Conservation (phyloP, 257 asterid species). For the Anisodus tanguticus region DNA sequence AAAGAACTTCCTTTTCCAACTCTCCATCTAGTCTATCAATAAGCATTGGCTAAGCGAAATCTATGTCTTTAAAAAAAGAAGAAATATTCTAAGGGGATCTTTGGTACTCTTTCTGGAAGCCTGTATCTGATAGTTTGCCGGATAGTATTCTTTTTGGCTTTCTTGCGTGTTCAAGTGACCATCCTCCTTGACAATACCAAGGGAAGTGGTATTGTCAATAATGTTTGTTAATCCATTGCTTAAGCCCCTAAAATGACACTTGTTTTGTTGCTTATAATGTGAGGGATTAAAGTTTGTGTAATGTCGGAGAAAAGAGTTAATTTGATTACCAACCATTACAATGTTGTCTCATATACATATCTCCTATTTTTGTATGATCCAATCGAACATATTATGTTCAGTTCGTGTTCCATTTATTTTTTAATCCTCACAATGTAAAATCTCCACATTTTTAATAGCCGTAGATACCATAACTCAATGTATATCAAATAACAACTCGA, state of each 20-base stretch:
- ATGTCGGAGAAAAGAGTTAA: slow-evolving; percentile 1
- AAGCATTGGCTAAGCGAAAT: no score
- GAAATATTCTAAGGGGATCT: background rate
- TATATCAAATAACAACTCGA: background rate
- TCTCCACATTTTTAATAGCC: background rate
- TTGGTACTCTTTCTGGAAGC: background rate
- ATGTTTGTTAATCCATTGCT: slow-evolving; percentile 11
- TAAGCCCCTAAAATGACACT: background rate
- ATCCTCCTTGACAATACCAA: background rate
- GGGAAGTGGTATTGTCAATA: background rate
- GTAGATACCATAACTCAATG: background rate
- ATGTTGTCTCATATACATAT: background rate
- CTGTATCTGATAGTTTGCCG: background rate
- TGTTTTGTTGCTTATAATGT: background rate
- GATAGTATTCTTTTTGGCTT: background rate
- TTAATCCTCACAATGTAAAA: background rate
- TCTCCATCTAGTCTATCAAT: no score
- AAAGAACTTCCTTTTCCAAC: background rate
- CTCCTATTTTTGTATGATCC: background rate
- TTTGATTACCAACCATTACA: background rate
- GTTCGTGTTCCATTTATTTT: background rate
- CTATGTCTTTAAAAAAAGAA: no score
- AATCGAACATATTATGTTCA: background rate
- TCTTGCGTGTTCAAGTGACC: background rate
- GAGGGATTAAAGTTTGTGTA: background rate